Evolutionary conservation across 768 basidiomycete genomes (phyloP).

Genomic region (Collybia sordida): DNA sequence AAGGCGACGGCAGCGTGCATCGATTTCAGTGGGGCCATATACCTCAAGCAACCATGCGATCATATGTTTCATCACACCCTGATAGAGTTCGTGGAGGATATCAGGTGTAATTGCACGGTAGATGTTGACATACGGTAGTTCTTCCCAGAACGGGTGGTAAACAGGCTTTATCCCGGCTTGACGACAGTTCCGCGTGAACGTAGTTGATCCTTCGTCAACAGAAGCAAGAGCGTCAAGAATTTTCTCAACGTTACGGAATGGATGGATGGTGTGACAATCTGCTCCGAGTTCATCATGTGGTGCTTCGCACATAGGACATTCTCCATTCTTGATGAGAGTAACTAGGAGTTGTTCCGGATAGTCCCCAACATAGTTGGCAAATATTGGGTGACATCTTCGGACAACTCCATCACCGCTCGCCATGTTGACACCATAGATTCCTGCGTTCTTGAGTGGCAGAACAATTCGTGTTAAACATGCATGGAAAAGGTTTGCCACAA

Average conservation of each 20-base stretch:
- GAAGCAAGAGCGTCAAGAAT: conserved; percentile 26
- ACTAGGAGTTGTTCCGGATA: conserved; percentile 39
- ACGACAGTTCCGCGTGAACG: conserved; percentile 15
- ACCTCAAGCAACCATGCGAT: conserved; percentile 24
- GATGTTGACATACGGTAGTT: conserved; percentile 40
- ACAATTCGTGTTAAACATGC: conserved; percentile 26
- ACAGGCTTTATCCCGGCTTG: conserved; percentile 24
- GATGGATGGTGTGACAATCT: background rate
- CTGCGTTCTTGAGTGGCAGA: conserved; percentile 22
- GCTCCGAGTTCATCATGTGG: conserved; percentile 18
- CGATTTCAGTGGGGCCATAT: conserved; percentile 28
- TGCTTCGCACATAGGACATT: conserved; percentile 26
- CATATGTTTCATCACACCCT: conserved; percentile 36
- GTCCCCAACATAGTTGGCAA: conserved; percentile 38
- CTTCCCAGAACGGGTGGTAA: conserved; percentile 39
- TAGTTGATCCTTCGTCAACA: conserved; percentile 9
- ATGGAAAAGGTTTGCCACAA: conserved; percentile 36
- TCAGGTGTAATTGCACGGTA: conserved; percentile 42
- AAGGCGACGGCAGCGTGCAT: conserved; percentile 28
- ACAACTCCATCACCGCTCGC: conserved; percentile 32
- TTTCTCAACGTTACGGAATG: conserved; percentile 9
- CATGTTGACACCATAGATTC: conserved; percentile 22
- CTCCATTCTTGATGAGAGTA: conserved; percentile 16
- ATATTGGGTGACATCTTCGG: conserved; percentile 32
- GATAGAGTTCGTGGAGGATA: conserved; percentile 47